These are phyloP conservation scores for Esteya vermicola DNA, from an alignment of 2,329 filamentous ascomycete species.

Conservation along the genomic window DNA sequence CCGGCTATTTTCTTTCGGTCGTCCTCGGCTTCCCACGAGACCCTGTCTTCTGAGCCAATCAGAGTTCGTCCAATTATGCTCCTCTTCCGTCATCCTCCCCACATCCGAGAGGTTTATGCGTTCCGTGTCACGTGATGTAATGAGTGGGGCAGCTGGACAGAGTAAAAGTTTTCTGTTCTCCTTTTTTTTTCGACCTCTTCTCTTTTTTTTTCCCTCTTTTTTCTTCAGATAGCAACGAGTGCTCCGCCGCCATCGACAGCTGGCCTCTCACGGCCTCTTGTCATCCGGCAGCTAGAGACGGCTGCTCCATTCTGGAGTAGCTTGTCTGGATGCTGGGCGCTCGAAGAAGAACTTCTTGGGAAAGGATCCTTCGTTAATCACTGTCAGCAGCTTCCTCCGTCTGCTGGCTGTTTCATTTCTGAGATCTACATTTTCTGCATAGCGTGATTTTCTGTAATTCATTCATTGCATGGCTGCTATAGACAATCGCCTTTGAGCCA, in stretches of 20 bases:
- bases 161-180: too few relatives aligned
- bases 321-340: slow-evolving; percentile 13
- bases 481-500: too few relatives aligned
- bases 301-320: slow-evolving; percentile 11
- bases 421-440: slow-evolving; percentile 35
- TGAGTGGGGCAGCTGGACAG: too few relatives aligned
- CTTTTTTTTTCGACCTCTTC: slow-evolving; percentile 15
- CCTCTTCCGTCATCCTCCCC: slow-evolving; percentile 9
- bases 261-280: slow-evolving; percentile 2
- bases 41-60: slow-evolving; percentile 6
- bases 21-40: slow-evolving; percentile 25
- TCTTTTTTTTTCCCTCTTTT: slow-evolving; percentile 22
- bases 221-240: slow-evolving; percentile 38
- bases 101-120: slow-evolving; percentile 9
- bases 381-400: slow-evolving; percentile 31
- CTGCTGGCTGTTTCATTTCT: slow-evolving; percentile 41
- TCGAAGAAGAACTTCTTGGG: slow-evolving; percentile 29
- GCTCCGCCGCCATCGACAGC: slow-evolving; percentile 17
- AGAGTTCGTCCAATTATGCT: slow-evolving; percentile 8
- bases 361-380: slow-evolving; percentile 43
- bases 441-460: not conserved
- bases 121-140: slow-evolving; percentile 9
- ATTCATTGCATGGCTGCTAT: not conserved
- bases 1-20: slow-evolving; percentile 7
- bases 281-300: slow-evolving; percentile 1